These are phyloP conservation scores for Mimosa bimucronata DNA, from an alignment of 306 rosid species.

Conservation along the genomic window DNA sequence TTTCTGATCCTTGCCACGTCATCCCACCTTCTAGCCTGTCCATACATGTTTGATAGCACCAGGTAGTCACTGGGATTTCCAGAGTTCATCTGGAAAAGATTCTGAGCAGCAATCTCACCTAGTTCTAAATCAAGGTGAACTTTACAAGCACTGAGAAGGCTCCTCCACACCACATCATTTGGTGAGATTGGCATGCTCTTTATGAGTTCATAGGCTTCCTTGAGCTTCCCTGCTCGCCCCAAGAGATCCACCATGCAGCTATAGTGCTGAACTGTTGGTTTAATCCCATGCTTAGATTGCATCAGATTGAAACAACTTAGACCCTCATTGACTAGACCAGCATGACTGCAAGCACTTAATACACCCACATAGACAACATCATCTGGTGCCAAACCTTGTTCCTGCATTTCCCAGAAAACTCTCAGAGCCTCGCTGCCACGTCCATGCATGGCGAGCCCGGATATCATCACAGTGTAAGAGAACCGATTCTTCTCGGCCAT, in stretches of 20 bases:
- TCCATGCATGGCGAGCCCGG: constrained; percentile 86
- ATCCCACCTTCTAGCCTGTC: constrained; percentile 66
- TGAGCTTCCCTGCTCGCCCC: constrained; percentile 74
- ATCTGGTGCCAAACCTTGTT: constrained; percentile 71
- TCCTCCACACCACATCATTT: constrained; percentile 77
- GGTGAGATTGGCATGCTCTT: constrained; percentile 60
- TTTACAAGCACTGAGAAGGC: constrained; percentile 81
- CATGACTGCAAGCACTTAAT: constrained; percentile 73
- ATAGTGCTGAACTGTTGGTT: constrained; percentile 72
- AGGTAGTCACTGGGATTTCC: constrained; percentile 69
- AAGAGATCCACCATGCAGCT: constrained; percentile 87
- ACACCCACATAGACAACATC: constrained; percentile 66
- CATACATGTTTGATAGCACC: constrained; percentile 74
- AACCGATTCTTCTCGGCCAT: constrained; percentile 67
- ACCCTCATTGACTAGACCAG: constrained; percentile 80
- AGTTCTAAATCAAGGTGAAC: constrained; percentile 65
- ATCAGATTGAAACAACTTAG: constrained; percentile 54
- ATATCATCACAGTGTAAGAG: constrained; percentile 74
- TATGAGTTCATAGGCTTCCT: constrained; percentile 68
- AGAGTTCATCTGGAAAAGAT: constrained; percentile 51
- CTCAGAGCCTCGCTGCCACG: constrained; percentile 70
- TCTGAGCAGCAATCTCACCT: constrained; percentile 64
- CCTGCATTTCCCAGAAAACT: constrained; percentile 65
- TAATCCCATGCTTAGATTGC: constrained; percentile 62
- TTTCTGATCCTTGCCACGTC: constrained; percentile 66